A percentile compares a stretch with the other conserved stretches of the same genome.
phyloP scores from a whole-genome alignment of 805 yeast species.

The Starmerella roubikii region DNA sequence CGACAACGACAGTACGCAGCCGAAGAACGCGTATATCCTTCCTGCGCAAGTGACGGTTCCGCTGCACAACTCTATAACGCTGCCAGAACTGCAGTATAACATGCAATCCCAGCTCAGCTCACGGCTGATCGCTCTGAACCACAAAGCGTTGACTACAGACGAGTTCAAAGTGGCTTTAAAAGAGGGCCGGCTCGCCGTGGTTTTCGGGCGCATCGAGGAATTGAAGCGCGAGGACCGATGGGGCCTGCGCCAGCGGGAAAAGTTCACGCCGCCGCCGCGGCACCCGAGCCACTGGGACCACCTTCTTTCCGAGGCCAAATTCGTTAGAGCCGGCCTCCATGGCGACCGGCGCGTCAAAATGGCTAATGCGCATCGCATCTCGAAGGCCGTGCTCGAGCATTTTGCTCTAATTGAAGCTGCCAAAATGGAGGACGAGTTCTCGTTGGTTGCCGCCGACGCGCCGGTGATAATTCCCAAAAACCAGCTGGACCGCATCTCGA shows the following conservation, averaged over 20 bases:
- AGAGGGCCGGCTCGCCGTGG: conserved; percentile 83
- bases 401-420: conserved; percentile 35
- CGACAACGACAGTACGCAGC: not conserved
- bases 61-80: conserved; percentile 28
- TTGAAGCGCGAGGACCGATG: conserved; percentile 75
- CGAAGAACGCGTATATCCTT: conserved; percentile 20
- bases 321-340: conserved; percentile 69
- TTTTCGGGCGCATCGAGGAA: conserved; percentile 84
- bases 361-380: conserved; percentile 54
- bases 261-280: conserved; percentile 51
- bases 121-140: conserved; percentile 69
- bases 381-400: conserved; percentile 58
- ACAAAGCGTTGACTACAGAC: conserved; percentile 73
- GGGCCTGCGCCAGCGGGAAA: conserved; percentile 77
- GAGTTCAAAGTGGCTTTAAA: conserved; percentile 71
- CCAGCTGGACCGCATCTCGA: conserved; percentile 8
- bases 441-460: conserved; percentile 12
- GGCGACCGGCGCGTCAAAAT: conserved; percentile 58
- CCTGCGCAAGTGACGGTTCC: conserved; percentile 28
- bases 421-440: not conserved
- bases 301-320: conserved; percentile 60
- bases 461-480: conserved; percentile 2
- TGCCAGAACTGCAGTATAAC: conserved; percentile 74
- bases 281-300: conserved; percentile 54
- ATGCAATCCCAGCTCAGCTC: conserved; percentile 80